phyloP scores from a whole-genome alignment of 306 rosid genomes.

The Cucurbita maxima region DNA sequence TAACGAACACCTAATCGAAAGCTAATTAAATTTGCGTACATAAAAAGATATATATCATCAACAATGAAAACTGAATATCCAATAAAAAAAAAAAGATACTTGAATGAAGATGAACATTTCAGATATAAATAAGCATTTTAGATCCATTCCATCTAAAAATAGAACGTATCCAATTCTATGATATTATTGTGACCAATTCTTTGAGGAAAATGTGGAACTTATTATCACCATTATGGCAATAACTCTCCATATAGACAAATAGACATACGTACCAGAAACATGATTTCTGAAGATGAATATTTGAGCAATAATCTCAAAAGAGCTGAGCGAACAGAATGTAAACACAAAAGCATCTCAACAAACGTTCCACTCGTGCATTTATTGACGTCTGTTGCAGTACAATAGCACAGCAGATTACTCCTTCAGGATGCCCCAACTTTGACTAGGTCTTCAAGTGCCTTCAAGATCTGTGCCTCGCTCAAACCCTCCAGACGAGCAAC shows the following conservation, averaged over 20 bases:
- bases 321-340: not conserved
- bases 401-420: slow-evolving; percentile 21
- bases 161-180: no score
- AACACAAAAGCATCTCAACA: not conserved
- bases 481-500: slow-evolving; percentile 73
- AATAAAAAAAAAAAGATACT: no score
- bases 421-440: slow-evolving; percentile 54
- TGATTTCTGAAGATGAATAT: not conserved
- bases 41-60: no score
- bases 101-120: no score
- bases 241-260: not conserved
- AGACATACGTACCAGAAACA: not conserved
- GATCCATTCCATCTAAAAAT: no score
- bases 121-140: no score
- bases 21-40: no score
- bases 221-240: not conserved
- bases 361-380: slow-evolving; percentile 13
- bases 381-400: slow-evolving; percentile 20
- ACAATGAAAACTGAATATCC: no score
- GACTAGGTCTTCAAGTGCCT: slow-evolving; percentile 70
- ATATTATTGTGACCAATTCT: no score
- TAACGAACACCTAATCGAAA: no score
- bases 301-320: not conserved
- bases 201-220: no score
- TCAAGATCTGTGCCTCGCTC: slow-evolving; percentile 59